Percentiles rank a stretch among this genome's conserved stretches.
Conservation (phyloP, 352 stramenopile genomes). For the Pythium coloratum region DNA sequence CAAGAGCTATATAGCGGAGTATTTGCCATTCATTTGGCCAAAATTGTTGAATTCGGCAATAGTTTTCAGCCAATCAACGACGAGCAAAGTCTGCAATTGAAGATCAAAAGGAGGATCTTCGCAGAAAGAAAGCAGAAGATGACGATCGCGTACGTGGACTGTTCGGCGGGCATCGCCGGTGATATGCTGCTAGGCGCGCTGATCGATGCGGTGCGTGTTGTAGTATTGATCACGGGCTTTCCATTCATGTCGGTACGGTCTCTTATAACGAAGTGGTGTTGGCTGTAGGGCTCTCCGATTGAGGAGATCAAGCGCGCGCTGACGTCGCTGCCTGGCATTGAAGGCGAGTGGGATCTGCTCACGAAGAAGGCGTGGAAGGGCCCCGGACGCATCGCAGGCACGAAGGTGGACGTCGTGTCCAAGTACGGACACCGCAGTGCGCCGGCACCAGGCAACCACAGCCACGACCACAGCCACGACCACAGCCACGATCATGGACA, state of each 20-base stretch:
- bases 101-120: neutral
- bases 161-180: slow-evolving; percentile 86
- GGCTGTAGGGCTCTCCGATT: slow-evolving; percentile 55
- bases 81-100: no score
- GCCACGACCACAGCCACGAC: slow-evolving; percentile 33
- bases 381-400: slow-evolving; percentile 87
- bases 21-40: no score
- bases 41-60: no score
- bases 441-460: slow-evolving; percentile 28
- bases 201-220: slow-evolving; percentile 74
- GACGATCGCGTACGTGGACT: slow-evolving; percentile 86
- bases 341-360: slow-evolving; percentile 87
- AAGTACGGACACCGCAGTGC: slow-evolving; percentile 79
- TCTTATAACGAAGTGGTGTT: slow-evolving; percentile 12
- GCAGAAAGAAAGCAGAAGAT: neutral
- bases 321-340: slow-evolving; percentile 56
- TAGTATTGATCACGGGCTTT: neutral
- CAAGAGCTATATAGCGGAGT: no score
- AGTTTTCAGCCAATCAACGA: no score
- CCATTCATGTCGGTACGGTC: neutral
- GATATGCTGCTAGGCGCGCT: slow-evolving; percentile 91
- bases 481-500: slow-evolving; percentile 30
- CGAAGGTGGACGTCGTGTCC: slow-evolving; percentile 87
- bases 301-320: slow-evolving; percentile 57
- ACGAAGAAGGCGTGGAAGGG: slow-evolving; percentile 78